These are phyloP conservation scores for Ophiostoma sp. DNA, from an alignment of 2,329 filamentous ascomycete genomes.

Conservation along the genomic window DNA sequence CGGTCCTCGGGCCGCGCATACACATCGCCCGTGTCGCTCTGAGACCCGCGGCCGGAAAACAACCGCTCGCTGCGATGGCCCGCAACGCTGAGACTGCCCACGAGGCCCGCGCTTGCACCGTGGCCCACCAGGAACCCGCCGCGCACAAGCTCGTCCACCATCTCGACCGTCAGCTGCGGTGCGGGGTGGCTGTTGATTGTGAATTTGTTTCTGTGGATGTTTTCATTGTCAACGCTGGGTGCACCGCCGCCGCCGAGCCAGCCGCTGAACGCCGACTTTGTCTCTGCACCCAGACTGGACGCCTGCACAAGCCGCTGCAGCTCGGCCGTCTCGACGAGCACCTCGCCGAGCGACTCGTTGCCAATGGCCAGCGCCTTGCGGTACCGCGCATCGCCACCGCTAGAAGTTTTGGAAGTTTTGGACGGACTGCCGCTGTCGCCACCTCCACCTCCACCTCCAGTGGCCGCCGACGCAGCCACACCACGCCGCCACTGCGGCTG, in stretches of 20 bases:
- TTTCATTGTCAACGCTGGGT: conserved; percentile 30
- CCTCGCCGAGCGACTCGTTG: conserved; percentile 44
- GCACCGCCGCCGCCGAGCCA: conserved; percentile 44
- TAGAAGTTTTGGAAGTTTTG: neutral
- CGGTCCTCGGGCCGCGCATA: conserved; percentile 49
- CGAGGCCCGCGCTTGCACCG: conserved; percentile 29
- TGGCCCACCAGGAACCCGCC: conserved; percentile 61
- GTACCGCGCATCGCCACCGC: conserved; percentile 47
- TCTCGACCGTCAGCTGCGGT: conserved; percentile 37
- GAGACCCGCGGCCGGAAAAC: neutral
- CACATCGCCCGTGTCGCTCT: conserved; percentile 33
- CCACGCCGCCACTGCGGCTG: conserved; percentile 49
- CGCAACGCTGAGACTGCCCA: conserved; percentile 30
- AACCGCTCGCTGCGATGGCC: conserved; percentile 2
- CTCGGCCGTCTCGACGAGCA: conserved; percentile 54
- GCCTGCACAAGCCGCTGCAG: conserved; percentile 46
- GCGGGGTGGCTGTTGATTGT: conserved; percentile 23
- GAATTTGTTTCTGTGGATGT: conserved; percentile 25
- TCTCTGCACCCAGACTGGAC: conserved; percentile 36
- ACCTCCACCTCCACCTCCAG: conserved; percentile 31
- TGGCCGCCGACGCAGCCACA: neutral
- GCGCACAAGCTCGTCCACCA: conserved; percentile 55
- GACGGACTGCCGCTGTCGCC: neutral
- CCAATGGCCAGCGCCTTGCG: conserved; percentile 38
- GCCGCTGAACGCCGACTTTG: conserved; percentile 49